Evolutionary conservation across 345 rosid genomes (phyloP).

Genomic region (Salix caprea): DNA sequence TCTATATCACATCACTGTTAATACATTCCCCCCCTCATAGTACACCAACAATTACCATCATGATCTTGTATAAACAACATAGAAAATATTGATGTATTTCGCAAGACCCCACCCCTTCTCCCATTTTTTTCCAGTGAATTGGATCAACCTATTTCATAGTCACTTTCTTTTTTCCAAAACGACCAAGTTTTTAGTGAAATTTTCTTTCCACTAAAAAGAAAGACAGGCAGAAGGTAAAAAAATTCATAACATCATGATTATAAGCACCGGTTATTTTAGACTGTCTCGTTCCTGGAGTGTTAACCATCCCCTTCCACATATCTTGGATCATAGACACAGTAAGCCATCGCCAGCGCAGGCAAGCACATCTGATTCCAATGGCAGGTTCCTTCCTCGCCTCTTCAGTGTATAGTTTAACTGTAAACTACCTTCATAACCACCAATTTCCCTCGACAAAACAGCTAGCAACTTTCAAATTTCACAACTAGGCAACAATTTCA

Average conservation of each 20-base stretch:
- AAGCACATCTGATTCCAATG: neutral
- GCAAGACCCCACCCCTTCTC: neutral
- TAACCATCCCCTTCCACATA: neutral
- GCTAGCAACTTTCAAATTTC: neutral
- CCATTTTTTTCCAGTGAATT: neutral
- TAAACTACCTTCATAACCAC: neutral
- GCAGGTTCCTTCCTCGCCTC: neutral
- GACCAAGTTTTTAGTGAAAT: too few species aligned
- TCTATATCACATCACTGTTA: too few species aligned
- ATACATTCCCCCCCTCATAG: too few species aligned
- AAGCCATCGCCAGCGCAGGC: neutral
- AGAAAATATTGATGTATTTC: neutral
- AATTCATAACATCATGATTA: too few species aligned
- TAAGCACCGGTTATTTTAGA: too few species aligned
- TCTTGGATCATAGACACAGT: neutral
- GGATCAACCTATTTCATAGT: neutral
- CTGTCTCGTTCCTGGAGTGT: neutral
- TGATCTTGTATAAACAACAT: too few species aligned
- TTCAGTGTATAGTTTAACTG: neutral
- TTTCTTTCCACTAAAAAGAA: too few species aligned
- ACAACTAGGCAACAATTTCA: neutral
- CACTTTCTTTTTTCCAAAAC: neutral
- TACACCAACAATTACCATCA: too few species aligned
- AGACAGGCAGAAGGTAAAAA: neutral
- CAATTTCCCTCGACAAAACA: neutral